Evolutionary conservation across 2,329 filamentous ascomycete genomes (phyloP).

Genomic region (Cadophora malorum): DNA sequence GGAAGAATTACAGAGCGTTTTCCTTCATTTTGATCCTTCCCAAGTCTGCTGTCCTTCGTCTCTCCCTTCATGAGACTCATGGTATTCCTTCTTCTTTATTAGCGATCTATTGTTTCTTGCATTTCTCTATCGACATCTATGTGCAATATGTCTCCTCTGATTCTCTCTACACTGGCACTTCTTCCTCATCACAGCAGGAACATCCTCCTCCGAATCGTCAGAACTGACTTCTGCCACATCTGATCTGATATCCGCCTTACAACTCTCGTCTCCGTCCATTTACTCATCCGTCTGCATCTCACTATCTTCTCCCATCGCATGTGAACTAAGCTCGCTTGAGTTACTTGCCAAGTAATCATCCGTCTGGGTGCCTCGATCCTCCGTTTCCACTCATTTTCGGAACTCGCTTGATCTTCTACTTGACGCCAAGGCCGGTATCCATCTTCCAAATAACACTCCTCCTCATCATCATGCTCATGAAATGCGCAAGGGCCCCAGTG

Average conservation of each 20-base stretch:
- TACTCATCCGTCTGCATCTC: no score
- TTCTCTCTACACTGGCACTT: not conserved
- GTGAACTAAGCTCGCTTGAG: not conserved
- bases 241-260: not conserved
- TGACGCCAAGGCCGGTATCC: not conserved
- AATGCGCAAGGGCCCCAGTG: not conserved
- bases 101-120: no score
- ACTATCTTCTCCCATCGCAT: not conserved
- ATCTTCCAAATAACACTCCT: not conserved
- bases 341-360: not conserved
- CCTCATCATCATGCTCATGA: constrained; percentile 8
- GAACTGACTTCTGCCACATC: not conserved
- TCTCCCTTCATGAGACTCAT: no score
- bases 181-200: not conserved
- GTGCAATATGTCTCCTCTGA: not conserved
- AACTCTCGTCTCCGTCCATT: no score
- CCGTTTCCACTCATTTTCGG: not conserved
- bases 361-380: not conserved
- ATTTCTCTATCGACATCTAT: not conserved
- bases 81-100: no score
- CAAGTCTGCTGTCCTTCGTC: no score
- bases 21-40: no score
- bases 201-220: not conserved
- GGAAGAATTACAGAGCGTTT: no score
- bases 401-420: not conserved